Conservation (phyloP, 441 rosid species). For the Flueggea neowawraea region DNA sequence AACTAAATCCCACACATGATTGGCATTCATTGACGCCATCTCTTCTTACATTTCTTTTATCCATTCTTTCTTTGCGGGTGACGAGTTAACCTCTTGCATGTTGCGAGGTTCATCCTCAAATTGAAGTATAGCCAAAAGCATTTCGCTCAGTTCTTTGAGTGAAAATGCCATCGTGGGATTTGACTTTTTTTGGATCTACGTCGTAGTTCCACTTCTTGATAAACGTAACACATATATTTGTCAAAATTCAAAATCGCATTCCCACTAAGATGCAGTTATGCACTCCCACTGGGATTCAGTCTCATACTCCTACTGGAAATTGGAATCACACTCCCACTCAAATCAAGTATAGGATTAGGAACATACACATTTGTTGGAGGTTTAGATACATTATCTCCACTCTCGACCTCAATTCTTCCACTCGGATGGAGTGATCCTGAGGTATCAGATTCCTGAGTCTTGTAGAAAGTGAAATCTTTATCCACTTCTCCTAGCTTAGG, state of each 20-base stretch:
- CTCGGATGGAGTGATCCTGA: too few species aligned
- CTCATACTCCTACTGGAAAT: too few species aligned
- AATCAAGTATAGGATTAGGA: too few species aligned
- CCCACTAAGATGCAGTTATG: too few species aligned
- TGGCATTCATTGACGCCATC: not conserved
- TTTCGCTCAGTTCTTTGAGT: not conserved
- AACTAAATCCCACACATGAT: conserved; percentile 3
- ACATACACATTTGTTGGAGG: too few species aligned
- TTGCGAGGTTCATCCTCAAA: not conserved
- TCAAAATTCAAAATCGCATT: not conserved
- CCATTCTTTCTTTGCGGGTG: not conserved
- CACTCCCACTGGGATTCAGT: too few species aligned
- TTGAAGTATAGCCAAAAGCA: not conserved
- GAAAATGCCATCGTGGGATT: not conserved
- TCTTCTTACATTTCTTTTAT: conserved; percentile 5
- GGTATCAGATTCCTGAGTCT: too few species aligned
- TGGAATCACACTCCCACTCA: not conserved
- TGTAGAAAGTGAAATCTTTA: too few species aligned
- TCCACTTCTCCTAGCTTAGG: not conserved
- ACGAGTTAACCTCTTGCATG: not conserved
- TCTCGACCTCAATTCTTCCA: too few species aligned
- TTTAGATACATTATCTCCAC: not conserved
- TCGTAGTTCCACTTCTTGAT: not conserved
- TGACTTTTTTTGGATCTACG: not conserved
- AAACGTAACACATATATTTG: not conserved